Evolutionary conservation across 108 stramenopile genomes (phyloP), one percentile per base, ranked within the genome.

Genomic region (Phaeodactylum tricornutum): DNA sequence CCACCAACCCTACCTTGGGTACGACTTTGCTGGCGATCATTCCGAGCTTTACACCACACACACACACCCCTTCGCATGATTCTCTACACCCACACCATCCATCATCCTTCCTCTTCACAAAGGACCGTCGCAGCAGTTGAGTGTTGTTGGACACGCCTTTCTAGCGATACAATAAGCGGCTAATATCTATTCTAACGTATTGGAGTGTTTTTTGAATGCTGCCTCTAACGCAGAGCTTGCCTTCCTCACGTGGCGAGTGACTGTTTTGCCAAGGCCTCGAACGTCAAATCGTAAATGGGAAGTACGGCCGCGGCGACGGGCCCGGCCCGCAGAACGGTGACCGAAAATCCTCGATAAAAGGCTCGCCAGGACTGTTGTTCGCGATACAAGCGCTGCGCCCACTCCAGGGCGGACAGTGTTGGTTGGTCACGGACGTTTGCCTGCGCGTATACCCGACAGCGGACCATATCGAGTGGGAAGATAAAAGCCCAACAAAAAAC

Each of bases 301-400:
- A 87, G 55, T 11, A 83, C 79, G 14, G 69, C 68, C 2, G 85
- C 85, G 3, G 86, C 81, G 25, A 88, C 81, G 4, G 86, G 86
- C 27, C 81, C 86, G 7, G 79, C 86, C 17, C 86, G 59, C 16
- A 75, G 52, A 0, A 84, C 69, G 7, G 79, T 81, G 19, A 83
- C 37, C 16, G 60, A 48, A 50, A 83, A 73, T 12, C 86, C 86
- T 35, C 75, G 63, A 52, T 76, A 83, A 28, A 84, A 63, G 14
- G 69, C 47, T 29, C 64, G 53, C 57, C 40, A 45, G 15, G 12
- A 36, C 56, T 41, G 63, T 57, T 11, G 12, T n/a, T n/a, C n/a
- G 9, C 32, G 31, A 39, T 25, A 55, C 60, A 34, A 59, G 58
- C 59, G 6, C 15, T 41, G 1, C 42, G 57, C 56, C 26, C 38